Evolutionary conservation across 2,329 filamentous ascomycete genomes (phyloP).

Genomic region (Xylariaceae sp.): DNA sequence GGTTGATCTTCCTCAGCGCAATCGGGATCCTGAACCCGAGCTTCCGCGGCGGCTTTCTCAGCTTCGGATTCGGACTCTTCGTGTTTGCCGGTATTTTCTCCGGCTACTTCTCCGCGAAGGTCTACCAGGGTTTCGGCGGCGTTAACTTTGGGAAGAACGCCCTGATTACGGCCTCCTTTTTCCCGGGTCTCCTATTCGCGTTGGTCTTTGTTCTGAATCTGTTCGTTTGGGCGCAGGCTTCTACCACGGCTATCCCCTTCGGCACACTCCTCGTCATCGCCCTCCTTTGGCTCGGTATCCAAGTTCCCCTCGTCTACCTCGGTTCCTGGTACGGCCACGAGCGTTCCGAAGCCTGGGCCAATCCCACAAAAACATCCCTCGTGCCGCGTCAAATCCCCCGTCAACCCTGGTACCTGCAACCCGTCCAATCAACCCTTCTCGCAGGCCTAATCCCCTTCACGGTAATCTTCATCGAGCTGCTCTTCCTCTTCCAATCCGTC

Average conservation of each 20-base stretch:
- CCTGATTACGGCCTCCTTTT: conserved; percentile 68
- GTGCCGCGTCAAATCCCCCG: conserved; percentile 69
- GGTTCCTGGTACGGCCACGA: conserved; percentile 74
- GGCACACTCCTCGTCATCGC: conserved; percentile 68
- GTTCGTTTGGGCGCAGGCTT: conserved; percentile 86
- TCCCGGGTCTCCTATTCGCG: conserved; percentile 72
- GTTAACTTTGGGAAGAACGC: conserved; percentile 70
- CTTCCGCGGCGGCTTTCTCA: conserved; percentile 85
- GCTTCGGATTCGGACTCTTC: conserved; percentile 76
- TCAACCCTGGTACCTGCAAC: conserved; percentile 70
- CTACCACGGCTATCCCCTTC: conserved; percentile 81
- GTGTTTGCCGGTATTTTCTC: conserved; percentile 79
- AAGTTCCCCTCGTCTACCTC: conserved; percentile 76
- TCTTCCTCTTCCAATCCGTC: conserved; percentile 80
- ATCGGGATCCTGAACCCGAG: conserved; percentile 77
- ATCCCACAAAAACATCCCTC: conserved; percentile 70
- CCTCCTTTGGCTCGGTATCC: conserved; percentile 76
- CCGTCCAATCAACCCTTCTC: conserved; percentile 59
- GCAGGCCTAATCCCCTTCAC: conserved; percentile 78
- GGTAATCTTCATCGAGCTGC: conserved; percentile 80
- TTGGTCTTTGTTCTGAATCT: conserved; percentile 76
- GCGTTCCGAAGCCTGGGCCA: conserved; percentile 64
- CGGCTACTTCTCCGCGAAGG: conserved; percentile 77
- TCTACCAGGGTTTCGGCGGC: conserved; percentile 80
- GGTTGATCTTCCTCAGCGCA: conserved; percentile 66